Evolutionary conservation across 305 asterid genomes (phyloP).

Genomic region (Solanum hybrid): DNA sequence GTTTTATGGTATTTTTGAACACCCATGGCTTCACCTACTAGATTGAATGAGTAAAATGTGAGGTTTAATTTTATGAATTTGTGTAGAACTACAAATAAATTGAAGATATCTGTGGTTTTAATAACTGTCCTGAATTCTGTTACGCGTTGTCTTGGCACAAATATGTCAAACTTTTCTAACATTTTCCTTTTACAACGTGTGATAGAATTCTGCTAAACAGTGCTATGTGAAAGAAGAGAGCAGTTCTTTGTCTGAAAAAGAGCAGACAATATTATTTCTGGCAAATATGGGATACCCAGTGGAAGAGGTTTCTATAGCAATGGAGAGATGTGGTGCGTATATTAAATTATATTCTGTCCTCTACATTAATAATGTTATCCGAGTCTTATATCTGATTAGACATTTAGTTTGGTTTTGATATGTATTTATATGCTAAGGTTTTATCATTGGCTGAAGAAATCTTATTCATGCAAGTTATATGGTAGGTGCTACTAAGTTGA

Average conservation of each 20-base stretch:
- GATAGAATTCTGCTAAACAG: slow-evolving; percentile 2
- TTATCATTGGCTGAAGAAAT: not conserved
- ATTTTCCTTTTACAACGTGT: not conserved
- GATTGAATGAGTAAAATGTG: not conserved
- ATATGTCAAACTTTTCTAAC: slow-evolving; percentile 1
- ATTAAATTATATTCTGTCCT: not conserved
- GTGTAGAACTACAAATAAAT: not conserved
- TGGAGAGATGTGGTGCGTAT: slow-evolving; percentile 73
- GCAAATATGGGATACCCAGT: slow-evolving; percentile 64
- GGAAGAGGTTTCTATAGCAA: slow-evolving; percentile 62
- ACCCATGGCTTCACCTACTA: slow-evolving; percentile 1
- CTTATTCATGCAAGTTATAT: not conserved
- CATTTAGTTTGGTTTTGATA: not conserved
- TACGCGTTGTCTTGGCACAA: not conserved
- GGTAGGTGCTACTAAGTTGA: not conserved
- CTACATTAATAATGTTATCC: not conserved
- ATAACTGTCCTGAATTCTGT: not conserved
- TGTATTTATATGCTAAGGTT: not conserved
- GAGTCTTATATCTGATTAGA: not conserved
- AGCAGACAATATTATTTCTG: slow-evolving; percentile 32
- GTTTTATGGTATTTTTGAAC: not conserved
- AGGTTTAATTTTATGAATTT: not conserved
- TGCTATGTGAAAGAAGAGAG: slow-evolving; percentile 31
- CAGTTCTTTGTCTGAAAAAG: slow-evolving; percentile 41
- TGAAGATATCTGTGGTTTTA: not conserved